Evolutionary conservation across 305 asterid genomes (phyloP).

Genomic region (Ilex paraguariensis): DNA sequence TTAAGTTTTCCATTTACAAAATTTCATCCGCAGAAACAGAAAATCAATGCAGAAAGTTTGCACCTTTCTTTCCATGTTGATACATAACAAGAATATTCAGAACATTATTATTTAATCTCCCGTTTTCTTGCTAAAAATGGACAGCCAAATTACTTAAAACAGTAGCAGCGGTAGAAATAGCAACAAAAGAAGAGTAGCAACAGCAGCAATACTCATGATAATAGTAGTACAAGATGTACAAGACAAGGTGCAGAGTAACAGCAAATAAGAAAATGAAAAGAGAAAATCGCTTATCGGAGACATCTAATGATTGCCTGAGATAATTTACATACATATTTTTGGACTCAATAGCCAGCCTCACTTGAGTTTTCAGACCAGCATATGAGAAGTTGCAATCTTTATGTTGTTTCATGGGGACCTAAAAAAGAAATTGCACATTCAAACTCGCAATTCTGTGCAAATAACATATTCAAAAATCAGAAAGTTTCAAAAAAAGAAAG

Average conservation of each 20-base stretch:
- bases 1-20: neutral
- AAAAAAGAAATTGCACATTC: conserved; percentile 19
- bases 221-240: no score
- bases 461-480: neutral
- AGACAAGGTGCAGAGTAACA: neutral
- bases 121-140: neutral
- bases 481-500: neutral
- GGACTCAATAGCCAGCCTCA: conserved; percentile 87
- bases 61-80: neutral
- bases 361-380: conserved; percentile 99
- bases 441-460: conserved; percentile 9
- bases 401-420: conserved; percentile 99
- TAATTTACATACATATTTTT: conserved; percentile 53
- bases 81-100: neutral
- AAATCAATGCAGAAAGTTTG: neutral
- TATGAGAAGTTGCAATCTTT: conserved; percentile 95
- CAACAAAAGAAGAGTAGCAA: no score
- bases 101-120: neutral
- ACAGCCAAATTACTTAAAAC: neutral
- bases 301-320: conserved; percentile 1
- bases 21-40: neutral
- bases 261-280: conserved; percentile 6
- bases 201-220: no score
- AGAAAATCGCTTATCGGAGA: conserved; percentile 1
- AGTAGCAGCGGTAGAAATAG: conserved; percentile 7